These are phyloP conservation scores for Xylaria hypoxylon DNA, from an alignment of 2,329 filamentous ascomycete species.

Conservation along the genomic window DNA sequence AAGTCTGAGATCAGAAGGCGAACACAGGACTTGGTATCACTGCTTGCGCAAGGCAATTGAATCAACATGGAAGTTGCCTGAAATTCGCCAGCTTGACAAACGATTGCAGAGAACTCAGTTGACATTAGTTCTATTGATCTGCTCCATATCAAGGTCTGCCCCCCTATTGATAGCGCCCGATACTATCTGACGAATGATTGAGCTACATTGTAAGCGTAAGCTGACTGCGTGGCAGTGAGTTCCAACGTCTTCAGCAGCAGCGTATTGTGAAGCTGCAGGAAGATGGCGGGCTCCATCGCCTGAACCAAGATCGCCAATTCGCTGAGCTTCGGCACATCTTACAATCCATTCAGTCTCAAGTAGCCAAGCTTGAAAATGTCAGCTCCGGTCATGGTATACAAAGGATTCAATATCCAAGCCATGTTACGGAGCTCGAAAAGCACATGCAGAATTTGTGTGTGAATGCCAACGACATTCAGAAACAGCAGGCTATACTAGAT, in stretches of 20 bases:
- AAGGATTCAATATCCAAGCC: constrained; percentile 17
- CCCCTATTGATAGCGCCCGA: neutral
- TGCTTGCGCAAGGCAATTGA: constrained; percentile 26
- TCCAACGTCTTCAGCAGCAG: constrained; percentile 28
- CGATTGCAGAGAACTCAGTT: constrained; percentile 33
- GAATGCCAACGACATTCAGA: constrained; percentile 34
- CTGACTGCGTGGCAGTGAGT: constrained; percentile 22
- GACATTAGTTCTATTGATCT: constrained; percentile 26
- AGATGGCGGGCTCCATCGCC: constrained; percentile 25
- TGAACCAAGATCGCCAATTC: constrained; percentile 33
- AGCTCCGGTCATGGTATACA: neutral
- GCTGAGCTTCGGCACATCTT: constrained; percentile 30
- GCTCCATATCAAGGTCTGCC: constrained; percentile 30
- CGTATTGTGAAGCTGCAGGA: constrained; percentile 31
- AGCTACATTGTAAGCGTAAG: neutral
- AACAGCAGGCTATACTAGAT: constrained; percentile 39
- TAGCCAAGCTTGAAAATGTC: constrained; percentile 21
- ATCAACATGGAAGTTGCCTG: constrained; percentile 22
- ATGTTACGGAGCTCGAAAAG: constrained; percentile 27
- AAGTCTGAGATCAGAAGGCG: constrained; percentile 17
- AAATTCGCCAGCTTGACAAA: constrained; percentile 27
- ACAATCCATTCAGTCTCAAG: constrained; percentile 29
- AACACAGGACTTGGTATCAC: constrained; percentile 23
- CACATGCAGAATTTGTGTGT: constrained; percentile 30
- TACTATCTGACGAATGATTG: neutral